Evolutionary conservation across 2,329 filamentous ascomycete species (phyloP), one percentile per base, ranked within the genome.

Genomic region (Pyrenophora graminea): DNA sequence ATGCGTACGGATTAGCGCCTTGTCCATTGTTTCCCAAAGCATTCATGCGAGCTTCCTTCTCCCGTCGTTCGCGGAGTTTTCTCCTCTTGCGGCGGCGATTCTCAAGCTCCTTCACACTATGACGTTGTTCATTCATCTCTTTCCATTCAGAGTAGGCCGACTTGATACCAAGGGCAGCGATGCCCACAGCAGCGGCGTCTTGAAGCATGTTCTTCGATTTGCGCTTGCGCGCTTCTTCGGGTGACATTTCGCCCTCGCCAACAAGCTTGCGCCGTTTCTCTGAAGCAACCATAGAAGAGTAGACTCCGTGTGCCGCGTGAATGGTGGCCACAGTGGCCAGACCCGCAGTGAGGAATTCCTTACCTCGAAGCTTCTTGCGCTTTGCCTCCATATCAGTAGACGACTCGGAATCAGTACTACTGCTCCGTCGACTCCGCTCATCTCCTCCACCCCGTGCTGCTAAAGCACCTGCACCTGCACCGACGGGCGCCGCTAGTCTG

Each of bases 291-390:
- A 87, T 80, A 63, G 81, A 83, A 56, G 80, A 78, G 71, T 86
- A 85, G 47, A 88, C 77, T 55, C 79, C 81, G 68, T 88, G 85
- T 12, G 83, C 85, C 19, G 85, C 85, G 72, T 88, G 85, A 56
- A 88, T 86, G 23, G 85, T 88, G 32, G 86, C 86, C 52, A 88
- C 81, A 50, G 84, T 85, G 46, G 86, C 85, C 51, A 88, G 75
- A 56, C 85, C 85, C 47, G 84, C 82, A 59, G 85, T 87, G 57
- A 88, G 68, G 64, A 87, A 71, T 77, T 87, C 83, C 73, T 87
- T 86, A 71, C 83, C 82, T 76, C 80, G 80, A 76, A 86, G 79
- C 67, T 87, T 86, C 73, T 85, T 87, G 46, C 80, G 77, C 64
- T 78, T 75, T 59, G 81, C 78, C 67, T 86, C 84, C 75, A 88